A percentile compares a stretch with the other conserved stretches of the same genome.
These are phyloP conservation scores for Filobasidium wieringae DNA, from an alignment of 768 basidiomycete genomes.

Conservation along the genomic window DNA sequence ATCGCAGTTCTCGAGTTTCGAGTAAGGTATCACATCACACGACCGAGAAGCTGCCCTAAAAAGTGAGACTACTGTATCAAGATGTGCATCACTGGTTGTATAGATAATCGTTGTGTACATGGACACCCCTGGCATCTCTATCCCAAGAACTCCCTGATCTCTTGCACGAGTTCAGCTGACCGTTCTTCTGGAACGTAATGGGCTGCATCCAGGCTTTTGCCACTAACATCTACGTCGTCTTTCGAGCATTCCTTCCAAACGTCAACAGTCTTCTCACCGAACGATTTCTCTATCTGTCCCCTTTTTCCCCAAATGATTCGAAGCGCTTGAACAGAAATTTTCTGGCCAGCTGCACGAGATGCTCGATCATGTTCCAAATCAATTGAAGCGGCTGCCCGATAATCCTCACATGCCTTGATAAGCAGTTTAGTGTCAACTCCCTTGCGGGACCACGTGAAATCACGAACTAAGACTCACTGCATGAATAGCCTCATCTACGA, in stretches of 20 bases:
- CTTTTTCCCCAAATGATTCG: slow-evolving; percentile 25
- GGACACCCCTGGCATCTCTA: background rate
- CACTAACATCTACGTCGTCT: slow-evolving; percentile 12
- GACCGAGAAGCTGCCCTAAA: background rate
- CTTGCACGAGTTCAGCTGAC: slow-evolving; percentile 20
- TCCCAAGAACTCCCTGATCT: slow-evolving; percentile 16
- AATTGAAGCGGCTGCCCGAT: slow-evolving; percentile 33
- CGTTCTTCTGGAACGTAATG: slow-evolving; percentile 31
- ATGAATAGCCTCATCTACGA: slow-evolving; percentile 17
- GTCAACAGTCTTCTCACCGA: slow-evolving; percentile 6
- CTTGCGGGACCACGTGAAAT: too few species aligned
- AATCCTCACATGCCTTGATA: slow-evolving; percentile 25
- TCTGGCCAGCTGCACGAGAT: slow-evolving; percentile 15
- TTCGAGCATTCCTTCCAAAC: slow-evolving; percentile 21
- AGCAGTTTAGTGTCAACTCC: background rate
- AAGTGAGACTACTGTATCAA: background rate
- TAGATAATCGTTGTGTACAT: too few species aligned
- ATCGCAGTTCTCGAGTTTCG: background rate
- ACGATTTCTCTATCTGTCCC: slow-evolving; percentile 20
- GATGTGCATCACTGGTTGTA: too few species aligned
- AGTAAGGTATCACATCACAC: background rate
- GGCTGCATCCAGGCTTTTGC: slow-evolving; percentile 17
- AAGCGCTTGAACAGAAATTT: slow-evolving; percentile 14
- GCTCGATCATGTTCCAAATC: slow-evolving; percentile 31
- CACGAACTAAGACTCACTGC: slow-evolving; percentile 16